Base-by-base conservation (phyloP, 2,329 filamentous ascomycete species). In the Colletotrichum theobromicola region DNA sequence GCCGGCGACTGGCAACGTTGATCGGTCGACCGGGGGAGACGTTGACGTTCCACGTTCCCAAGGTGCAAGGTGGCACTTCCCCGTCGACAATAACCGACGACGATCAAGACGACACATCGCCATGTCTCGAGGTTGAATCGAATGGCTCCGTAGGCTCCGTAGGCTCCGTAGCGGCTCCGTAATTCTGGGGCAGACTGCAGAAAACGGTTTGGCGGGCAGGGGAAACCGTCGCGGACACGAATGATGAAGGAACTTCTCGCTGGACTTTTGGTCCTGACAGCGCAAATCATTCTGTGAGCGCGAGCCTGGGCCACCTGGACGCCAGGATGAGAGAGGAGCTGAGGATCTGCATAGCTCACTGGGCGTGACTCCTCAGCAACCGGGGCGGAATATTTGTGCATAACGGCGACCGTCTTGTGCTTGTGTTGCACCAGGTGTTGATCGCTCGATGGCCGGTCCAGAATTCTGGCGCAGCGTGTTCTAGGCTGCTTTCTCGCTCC, bases 51-150 rank as follows among this genome's bases (percentile, higher is more conserved):
- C 42, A 50, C 42, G 42, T 69, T n/a, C 70, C 55, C 9, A 63
- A 42, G 65, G 24, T 32, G 64, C 9, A 63, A 42, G 65, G 24
- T 32, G 64, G 42, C 32, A 42, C 64, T 72, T 37, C 57, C 34
- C 46, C 34, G 50, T 58, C 30, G 34, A 70, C 66, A 64, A 60
- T 68, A 55, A 60, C 55, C 66, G 50, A 42, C 57, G 67, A 57
- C 62, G 72, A 74, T 72, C 72, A 74, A 74, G 68, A 74, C 72
- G 68, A 74, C 28, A 67, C 68, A 74, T 67, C 26, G 62, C 72
- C 63, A 63, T 74, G 68, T 74, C 57, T 63, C 42, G 61, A 66
- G 42, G 55, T 15, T 63, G 37, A 34, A 62, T 30, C 42, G 53
- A 63, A 68, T 50, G 66, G 55, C 57, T 50, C 61, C 37, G 37